Evolutionary conservation across 2,329 filamentous ascomycete genomes (phyloP).

Genomic region (Cercospora zeae-maydis): DNA sequence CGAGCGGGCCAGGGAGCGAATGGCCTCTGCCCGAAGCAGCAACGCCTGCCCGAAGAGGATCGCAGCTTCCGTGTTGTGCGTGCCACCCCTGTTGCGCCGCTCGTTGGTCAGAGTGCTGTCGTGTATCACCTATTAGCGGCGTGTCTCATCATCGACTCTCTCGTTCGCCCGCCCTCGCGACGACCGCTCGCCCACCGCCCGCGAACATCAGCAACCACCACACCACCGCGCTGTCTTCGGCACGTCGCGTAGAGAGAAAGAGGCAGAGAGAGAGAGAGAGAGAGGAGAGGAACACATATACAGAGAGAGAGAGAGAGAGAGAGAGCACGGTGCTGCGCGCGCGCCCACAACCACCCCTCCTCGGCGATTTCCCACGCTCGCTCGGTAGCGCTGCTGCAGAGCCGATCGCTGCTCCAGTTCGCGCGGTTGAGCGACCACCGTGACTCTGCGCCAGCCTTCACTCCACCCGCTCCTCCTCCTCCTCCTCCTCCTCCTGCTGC

Average conservation of each 20-base stretch:
- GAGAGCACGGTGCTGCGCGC: background rate
- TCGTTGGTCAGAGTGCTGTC: background rate
- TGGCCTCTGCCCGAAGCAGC: background rate
- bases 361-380: conserved; percentile 4
- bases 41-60: background rate
- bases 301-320: background rate
- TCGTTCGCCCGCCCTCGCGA: background rate
- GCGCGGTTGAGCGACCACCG: background rate
- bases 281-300: too few species aligned
- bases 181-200: background rate
- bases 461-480: background rate
- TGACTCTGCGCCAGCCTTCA: conserved; percentile 2
- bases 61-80: background rate
- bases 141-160: background rate
- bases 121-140: conserved; percentile 1
- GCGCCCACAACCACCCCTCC: background rate
- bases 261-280: too few species aligned
- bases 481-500: background rate
- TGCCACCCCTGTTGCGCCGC: background rate
- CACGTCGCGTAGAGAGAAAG: too few species aligned
- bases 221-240: background rate
- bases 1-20: background rate
- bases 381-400: conserved; percentile 12
- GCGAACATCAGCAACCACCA: background rate
- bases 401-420: conserved; percentile 16